Base-by-base conservation (phyloP, 2,329 filamentous ascomycete species). In the Sporothrix pseudoabietina region DNA sequence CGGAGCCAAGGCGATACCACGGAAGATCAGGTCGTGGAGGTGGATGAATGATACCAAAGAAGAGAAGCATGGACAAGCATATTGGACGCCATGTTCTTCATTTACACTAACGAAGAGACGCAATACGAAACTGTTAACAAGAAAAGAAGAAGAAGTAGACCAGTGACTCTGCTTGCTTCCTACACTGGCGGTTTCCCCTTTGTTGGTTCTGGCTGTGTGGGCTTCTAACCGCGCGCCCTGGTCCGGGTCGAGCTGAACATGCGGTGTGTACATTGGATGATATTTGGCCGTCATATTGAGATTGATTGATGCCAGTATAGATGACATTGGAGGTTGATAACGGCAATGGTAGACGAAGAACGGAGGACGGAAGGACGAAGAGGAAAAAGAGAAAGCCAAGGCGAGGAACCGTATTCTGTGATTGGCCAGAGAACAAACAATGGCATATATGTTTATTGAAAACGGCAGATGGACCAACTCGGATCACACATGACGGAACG, bases 171-270 rank as follows among this genome's bases (percentile, higher is more conserved):
- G 5, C 49, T 4, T n/a, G 16, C 12, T 22, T 22, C 16, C 30
- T 35, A 32, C 55, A 59, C n/a, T 12, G 52, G n/a, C n/a, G 52
- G 52, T n/a, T 55, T 59, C 14, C 55, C 26, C 30, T 19, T 35
- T 32, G 30, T 59, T 6, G 55, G 30, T 30, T 35, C 35, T 32
- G 30, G 55, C 30, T 19, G 14, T 12, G 30, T 59, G 0, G 55
- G 12, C 55, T 35, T 35, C 78, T 52, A 76, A 76, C 76, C 76
- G 80, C 49, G 69, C 72, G 69, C 76, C 77, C 39, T 76, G 72
- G 44, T 76, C 75, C 8, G 70, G 68, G 73, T 75, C 73, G 55
- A 73, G 72, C 49, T 75, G 66, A 0, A 76, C 79, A n/a, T 74
- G 75, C 1, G 80, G 80, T 1, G 55, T 57, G 74, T 76, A 81